These are phyloP conservation scores for Chlorella sp. DNA, from an alignment of 139 green algal genomes.

Conservation along the genomic window DNA sequence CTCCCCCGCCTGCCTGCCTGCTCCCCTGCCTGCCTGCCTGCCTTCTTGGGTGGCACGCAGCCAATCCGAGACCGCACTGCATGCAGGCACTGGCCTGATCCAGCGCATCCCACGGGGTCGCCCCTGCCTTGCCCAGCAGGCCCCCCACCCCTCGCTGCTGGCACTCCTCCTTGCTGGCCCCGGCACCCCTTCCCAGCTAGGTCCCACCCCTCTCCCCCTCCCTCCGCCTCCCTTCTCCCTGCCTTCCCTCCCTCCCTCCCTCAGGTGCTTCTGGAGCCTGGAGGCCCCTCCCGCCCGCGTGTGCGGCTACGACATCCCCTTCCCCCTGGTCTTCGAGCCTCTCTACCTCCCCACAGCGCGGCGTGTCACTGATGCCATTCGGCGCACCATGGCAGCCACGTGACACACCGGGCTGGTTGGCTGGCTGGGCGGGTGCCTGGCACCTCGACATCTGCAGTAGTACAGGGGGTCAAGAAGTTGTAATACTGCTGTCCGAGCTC, in stretches of 20 bases:
- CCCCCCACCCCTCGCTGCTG: not conserved
- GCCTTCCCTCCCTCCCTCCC: no score
- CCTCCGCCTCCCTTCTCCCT: no score
- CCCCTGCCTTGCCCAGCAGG: not conserved
- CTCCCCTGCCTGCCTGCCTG: no score
- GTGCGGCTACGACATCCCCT: constrained; percentile 91
- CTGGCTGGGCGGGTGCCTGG: no score
- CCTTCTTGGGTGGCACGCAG: no score
- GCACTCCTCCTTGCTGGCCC: not conserved
- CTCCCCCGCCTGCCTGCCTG: not conserved
- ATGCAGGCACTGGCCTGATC: not conserved
- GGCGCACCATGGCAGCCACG: not conserved
- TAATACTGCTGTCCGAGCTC: no score
- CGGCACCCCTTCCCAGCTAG: not conserved
- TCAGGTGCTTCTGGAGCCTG: constrained; percentile 75
- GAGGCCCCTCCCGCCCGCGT: constrained; percentile 82
- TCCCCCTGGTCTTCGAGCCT: constrained; percentile 84
- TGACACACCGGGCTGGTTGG: not conserved
- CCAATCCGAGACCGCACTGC: not conserved
- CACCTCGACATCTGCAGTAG: no score
- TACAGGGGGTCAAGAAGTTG: no score
- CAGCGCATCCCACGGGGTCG: not conserved
- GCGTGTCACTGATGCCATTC: constrained; percentile 69
- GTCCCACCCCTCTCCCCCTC: not conserved
- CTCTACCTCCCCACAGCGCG: constrained; percentile 78